Evolutionary conservation across 2,329 filamentous ascomycete genomes (phyloP).

Genomic region (Fusarium nygamai): DNA sequence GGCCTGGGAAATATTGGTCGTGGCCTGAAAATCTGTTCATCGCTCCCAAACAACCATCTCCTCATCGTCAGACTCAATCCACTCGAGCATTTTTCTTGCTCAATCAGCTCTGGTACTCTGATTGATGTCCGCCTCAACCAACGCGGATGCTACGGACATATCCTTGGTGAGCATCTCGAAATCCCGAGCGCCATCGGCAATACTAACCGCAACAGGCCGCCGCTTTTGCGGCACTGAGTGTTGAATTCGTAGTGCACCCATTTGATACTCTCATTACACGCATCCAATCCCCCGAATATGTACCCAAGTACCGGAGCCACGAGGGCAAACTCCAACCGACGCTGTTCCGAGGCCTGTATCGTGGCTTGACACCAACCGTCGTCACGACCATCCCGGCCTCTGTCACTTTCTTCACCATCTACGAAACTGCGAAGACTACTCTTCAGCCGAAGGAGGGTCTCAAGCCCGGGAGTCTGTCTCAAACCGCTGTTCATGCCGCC

Average conservation of each 20-base stretch:
- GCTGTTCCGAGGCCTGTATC: slow-evolving; percentile 17
- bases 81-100: fast-evolving
- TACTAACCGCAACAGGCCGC: neutral
- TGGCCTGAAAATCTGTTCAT: neutral
- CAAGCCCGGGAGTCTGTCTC: neutral
- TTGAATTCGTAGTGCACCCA: slow-evolving; percentile 27
- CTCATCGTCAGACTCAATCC: fast-evolving
- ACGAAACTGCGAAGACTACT: slow-evolving; percentile 10
- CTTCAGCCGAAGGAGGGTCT: slow-evolving; percentile 1
- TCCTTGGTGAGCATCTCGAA: neutral
- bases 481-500: slow-evolving; percentile 8
- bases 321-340: slow-evolving; percentile 7
- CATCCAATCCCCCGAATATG: slow-evolving; percentile 20
- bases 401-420: slow-evolving; percentile 25
- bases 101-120: neutral
- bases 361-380: slow-evolving; percentile 15
- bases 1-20: neutral
- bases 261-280: slow-evolving; percentile 30
- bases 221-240: slow-evolving; percentile 14
- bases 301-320: slow-evolving; percentile 3
- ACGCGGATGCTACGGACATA: slow-evolving; percentile 19
- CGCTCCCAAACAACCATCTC: fast-evolving
- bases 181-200: fast-evolving
- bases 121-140: slow-evolving; percentile 12
- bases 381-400: slow-evolving; percentile 26